A percentile compares a stretch with the other conserved stretches of the same genome.
phyloP scores from a whole-genome alignment of 1,139 yeast genomes.

The Meyerozyma smithsonii region DNA sequence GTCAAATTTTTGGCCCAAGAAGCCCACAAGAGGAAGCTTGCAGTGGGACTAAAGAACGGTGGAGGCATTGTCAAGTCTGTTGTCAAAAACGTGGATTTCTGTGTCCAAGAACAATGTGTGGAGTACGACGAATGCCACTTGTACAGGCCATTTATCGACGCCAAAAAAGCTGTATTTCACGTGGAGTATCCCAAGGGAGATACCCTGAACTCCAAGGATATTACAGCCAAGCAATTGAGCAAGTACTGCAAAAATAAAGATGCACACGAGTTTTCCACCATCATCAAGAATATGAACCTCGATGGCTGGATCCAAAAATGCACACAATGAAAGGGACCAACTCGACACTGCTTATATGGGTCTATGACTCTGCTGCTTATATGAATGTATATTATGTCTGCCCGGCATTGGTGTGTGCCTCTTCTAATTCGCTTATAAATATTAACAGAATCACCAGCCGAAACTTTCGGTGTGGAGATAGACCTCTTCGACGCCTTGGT shows the following conservation, averaged over 20 bases:
- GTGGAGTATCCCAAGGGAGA: constrained; percentile 19
- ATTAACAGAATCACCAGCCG: constrained; percentile 41
- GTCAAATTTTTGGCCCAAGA: constrained; percentile 12
- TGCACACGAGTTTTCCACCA: constrained; percentile 14
- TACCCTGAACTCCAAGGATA: constrained; percentile 8
- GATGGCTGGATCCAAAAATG: constrained; percentile 13
- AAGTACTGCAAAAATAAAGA: constrained; percentile 10
- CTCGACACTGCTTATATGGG: background rate
- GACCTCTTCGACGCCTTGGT: constrained; percentile 39
- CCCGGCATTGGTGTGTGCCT: too few species aligned
- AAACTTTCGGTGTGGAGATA: constrained; percentile 56
- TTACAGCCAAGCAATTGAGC: constrained; percentile 5
- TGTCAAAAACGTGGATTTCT: constrained; percentile 12
- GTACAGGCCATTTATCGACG: constrained; percentile 11
- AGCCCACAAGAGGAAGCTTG: constrained; percentile 11
- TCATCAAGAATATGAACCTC: constrained; percentile 17
- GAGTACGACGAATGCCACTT: constrained; percentile 16
- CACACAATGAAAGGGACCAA: background rate
- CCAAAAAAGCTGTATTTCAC: constrained; percentile 16
- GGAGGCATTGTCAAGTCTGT: constrained; percentile 15
- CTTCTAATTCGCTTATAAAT: too few species aligned
- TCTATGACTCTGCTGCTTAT: background rate
- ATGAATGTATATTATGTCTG: background rate
- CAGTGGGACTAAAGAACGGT: constrained; percentile 18
- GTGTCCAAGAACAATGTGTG: constrained; percentile 20